Evolutionary conservation across 2,329 filamentous ascomycete genomes (phyloP).

Genomic region (Fusarium protoensiforme): DNA sequence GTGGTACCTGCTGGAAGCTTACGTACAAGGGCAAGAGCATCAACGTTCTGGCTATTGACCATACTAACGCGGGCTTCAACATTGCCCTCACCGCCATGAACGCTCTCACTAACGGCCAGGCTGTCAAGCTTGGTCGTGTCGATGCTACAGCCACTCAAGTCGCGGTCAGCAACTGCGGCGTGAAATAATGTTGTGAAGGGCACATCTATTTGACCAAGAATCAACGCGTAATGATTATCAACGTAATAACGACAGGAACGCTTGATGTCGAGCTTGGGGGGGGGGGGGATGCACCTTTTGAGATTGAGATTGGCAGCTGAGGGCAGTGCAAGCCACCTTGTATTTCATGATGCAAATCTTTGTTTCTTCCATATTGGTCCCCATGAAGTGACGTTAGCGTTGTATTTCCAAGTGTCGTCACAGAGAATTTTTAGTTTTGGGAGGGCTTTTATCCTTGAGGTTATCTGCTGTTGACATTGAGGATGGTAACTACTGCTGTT

Average conservation of each 20-base stretch:
- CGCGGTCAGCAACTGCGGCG: constrained; percentile 53
- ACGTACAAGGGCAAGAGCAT: constrained; percentile 62
- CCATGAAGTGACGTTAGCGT: too few relatives aligned
- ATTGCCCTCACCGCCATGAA: constrained; percentile 66
- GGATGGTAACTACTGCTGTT: neutral
- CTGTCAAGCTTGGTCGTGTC: constrained; percentile 61
- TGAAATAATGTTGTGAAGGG: constrained; percentile 1
- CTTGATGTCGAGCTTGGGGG: neutral
- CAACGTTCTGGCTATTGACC: constrained; percentile 67
- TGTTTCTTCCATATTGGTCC: neutral
- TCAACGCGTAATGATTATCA: neutral
- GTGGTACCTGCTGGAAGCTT: constrained; percentile 69
- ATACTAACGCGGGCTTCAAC: constrained; percentile 62
- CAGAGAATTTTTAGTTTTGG: neutral
- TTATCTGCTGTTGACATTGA: neutral
- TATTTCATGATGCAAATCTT: neutral
- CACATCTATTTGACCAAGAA: neutral
- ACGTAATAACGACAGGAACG: neutral
- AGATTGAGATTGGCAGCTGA: neutral
- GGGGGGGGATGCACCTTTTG: neutral
- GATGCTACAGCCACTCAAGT: constrained; percentile 61
- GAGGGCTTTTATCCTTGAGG: neutral
- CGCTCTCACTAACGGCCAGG: constrained; percentile 63
- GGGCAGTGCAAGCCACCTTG: neutral
- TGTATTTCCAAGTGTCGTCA: too few relatives aligned